These are phyloP conservation scores for Cyclaneusma minus DNA, from an alignment of 2,329 filamentous ascomycete species.

Conservation along the genomic window DNA sequence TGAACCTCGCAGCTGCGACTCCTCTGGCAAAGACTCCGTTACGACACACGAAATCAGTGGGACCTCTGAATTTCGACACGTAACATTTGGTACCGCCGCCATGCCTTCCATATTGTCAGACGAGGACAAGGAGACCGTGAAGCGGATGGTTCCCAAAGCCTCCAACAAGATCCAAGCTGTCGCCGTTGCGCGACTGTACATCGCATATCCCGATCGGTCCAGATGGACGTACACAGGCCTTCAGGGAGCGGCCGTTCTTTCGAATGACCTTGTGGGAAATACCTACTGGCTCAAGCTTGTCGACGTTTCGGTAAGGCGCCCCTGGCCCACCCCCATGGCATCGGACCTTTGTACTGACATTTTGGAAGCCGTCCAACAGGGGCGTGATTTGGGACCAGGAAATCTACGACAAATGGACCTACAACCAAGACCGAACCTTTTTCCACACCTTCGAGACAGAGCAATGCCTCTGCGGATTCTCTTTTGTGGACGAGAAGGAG, in stretches of 20 bases:
- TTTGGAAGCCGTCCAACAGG: conserved; percentile 48
- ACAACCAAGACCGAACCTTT: conserved; percentile 94
- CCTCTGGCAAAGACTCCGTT: too few relatives aligned
- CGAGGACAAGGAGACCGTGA: conserved; percentile 92
- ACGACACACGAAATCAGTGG: too few relatives aligned
- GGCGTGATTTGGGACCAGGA: conserved; percentile 97
- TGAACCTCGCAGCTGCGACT: too few relatives aligned
- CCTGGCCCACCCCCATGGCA: conserved; percentile 1
- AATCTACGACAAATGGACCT: conserved; percentile 86
- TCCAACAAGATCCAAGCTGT: conserved; percentile 96
- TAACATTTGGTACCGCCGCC: too few relatives aligned
- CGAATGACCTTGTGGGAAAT: conserved; percentile 86
- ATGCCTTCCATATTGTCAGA: conserved; percentile 52
- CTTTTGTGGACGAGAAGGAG: conserved; percentile 94
- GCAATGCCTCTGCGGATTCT: conserved; percentile 76
- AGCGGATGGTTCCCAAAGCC: conserved; percentile 82
- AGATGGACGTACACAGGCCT: conserved; percentile 91
- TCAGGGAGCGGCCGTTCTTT: conserved; percentile 80
- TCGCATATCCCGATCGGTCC: conserved; percentile 72
- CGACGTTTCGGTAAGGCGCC: conserved; percentile 65
- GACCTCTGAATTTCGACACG: too few relatives aligned
- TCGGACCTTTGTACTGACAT: conserved; percentile 7
- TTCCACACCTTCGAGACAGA: conserved; percentile 97
- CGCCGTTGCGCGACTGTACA: conserved; percentile 82
- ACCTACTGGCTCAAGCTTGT: conserved; percentile 98